These are phyloP conservation scores for Linderniella brevidens DNA, from an alignment of 257 asterid genomes.

Conservation along the genomic window DNA sequence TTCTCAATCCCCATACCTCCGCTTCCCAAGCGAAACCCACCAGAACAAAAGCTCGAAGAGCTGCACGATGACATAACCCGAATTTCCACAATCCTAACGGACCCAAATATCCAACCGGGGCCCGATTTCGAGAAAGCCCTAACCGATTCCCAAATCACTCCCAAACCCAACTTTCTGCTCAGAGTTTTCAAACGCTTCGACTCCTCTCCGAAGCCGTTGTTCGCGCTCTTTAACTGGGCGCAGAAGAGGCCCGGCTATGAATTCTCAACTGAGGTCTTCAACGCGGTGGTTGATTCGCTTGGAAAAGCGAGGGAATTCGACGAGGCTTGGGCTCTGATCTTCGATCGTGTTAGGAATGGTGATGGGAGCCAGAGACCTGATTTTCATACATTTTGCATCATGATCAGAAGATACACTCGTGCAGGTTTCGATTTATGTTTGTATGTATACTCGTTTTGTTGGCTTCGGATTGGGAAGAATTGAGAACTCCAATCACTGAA, in stretches of 20 bases:
- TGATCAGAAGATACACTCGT: slow-evolving; percentile 66
- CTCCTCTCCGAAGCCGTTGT: slow-evolving; percentile 52
- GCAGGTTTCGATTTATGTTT: slow-evolving; percentile 30
- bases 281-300: slow-evolving; percentile 50
- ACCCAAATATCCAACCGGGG: slow-evolving; percentile 30
- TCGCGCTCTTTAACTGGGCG: slow-evolving; percentile 56
- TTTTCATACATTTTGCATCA: slow-evolving; percentile 40
- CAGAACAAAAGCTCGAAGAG: slow-evolving; percentile 20
- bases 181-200: slow-evolving; percentile 34
- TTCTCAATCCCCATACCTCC: slow-evolving; percentile 23
- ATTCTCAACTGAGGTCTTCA: slow-evolving; percentile 30
- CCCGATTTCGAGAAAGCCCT: slow-evolving; percentile 46
- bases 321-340: slow-evolving; percentile 58
- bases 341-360: slow-evolving; percentile 18
- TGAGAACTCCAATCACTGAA: no score
- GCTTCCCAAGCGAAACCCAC: slow-evolving; percentile 13
- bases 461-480: no score
- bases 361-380: slow-evolving; percentile 21
- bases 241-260: slow-evolving; percentile 31
- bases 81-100: slow-evolving; percentile 27
- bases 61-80: slow-evolving; percentile 19
- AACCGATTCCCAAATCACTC: slow-evolving; percentile 18
- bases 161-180: slow-evolving; percentile 26
- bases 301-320: slow-evolving; percentile 64
- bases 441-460: not conserved